Percentiles rank a stretch among this genome's conserved stretches.
Conservation (phyloP, 1,284 basidiomycete species). For the Trametes versicolor region DNA sequence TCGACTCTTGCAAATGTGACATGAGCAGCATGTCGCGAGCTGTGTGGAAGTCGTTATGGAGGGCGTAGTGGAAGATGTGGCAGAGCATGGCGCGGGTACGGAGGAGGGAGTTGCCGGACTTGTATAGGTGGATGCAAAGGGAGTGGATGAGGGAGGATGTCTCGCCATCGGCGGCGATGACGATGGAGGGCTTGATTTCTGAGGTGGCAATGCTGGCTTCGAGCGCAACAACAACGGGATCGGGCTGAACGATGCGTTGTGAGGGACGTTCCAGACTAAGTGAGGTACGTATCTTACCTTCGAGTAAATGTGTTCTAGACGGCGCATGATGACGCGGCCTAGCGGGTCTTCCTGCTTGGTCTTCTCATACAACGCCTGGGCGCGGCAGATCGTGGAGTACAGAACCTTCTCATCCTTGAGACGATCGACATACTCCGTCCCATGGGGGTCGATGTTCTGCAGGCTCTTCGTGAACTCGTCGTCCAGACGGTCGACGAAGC, state of each 20-base stretch:
- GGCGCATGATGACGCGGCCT: constrained; percentile 91
- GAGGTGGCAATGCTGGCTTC: constrained; percentile 74
- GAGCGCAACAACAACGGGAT: constrained; percentile 91
- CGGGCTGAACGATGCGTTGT: constrained; percentile 67
- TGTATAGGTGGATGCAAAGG: constrained; percentile 95
- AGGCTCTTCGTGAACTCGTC: constrained; percentile 99
- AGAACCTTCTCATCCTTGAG: constrained; percentile 95
- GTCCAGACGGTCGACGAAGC: constrained; percentile 95
- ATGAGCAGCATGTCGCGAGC: constrained; percentile 98
- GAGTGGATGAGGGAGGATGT: constrained; percentile 86
- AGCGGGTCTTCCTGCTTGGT: constrained; percentile 82
- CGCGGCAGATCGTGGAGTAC: constrained; percentile 92
- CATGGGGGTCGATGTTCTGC: constrained; percentile 99
- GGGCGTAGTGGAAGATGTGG: constrained; percentile 97
- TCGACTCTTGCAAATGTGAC: constrained; percentile 98
- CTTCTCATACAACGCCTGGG: constrained; percentile 92
- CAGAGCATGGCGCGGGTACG: constrained; percentile 97
- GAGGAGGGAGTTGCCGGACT: constrained; percentile 88
- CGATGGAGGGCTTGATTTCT: constrained; percentile 66
- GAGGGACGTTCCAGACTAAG: constrained; percentile 9
- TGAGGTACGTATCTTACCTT: constrained; percentile 67
- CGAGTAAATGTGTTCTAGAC: constrained; percentile 98
- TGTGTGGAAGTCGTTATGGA: constrained; percentile 97
- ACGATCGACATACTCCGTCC: constrained; percentile 97
- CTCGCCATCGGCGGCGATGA: constrained; percentile 62